Percentiles rank a stretch among this genome's conserved stretches.
These are phyloP conservation scores for Beauveria pseudobassiana DNA, from an alignment of 2,329 filamentous ascomycete species.

Conservation along the genomic window DNA sequence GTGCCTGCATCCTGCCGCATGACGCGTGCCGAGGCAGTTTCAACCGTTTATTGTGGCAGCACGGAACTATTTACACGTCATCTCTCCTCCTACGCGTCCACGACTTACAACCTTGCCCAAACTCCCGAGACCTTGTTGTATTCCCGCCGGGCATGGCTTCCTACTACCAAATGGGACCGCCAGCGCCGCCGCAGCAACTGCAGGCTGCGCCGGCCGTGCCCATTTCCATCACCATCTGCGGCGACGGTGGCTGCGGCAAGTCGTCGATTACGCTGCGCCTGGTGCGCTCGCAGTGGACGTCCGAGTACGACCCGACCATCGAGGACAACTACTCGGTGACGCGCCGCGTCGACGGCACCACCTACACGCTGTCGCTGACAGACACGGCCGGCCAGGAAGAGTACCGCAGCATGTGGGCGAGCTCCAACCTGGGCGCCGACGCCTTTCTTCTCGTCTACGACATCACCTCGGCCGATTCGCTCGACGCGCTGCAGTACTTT, in stretches of 20 bases:
- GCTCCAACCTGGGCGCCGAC: constrained; percentile 69
- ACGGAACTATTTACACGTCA: too few relatives aligned
- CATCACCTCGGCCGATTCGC: constrained; percentile 63
- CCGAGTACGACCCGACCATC: constrained; percentile 74
- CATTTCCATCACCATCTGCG: constrained; percentile 75
- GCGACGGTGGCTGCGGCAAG: constrained; percentile 79
- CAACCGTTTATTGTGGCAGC: too few relatives aligned
- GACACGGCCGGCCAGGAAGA: constrained; percentile 88
- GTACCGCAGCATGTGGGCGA: constrained; percentile 80
- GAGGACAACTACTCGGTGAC: constrained; percentile 83
- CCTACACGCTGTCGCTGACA: constrained; percentile 71
- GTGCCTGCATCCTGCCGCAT: not conserved
- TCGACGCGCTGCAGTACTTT: constrained; percentile 69
- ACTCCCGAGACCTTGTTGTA: not conserved
- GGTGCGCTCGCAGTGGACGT: constrained; percentile 76
- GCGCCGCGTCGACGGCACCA: constrained; percentile 69
- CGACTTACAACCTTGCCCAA: not conserved
- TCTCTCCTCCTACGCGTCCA: too few relatives aligned
- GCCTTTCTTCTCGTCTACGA: constrained; percentile 85
- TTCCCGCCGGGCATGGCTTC: not conserved
- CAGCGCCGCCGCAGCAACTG: not conserved
- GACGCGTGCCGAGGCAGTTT: too few relatives aligned
- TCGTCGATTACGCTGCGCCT: constrained; percentile 78
- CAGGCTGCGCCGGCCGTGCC: constrained; percentile 22
- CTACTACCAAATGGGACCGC: not conserved